A percentile compares a stretch with the other conserved stretches of the same genome.
Conservation (phyloP, 805 yeast species). For the Saccharomycopsis sp. region DNA sequence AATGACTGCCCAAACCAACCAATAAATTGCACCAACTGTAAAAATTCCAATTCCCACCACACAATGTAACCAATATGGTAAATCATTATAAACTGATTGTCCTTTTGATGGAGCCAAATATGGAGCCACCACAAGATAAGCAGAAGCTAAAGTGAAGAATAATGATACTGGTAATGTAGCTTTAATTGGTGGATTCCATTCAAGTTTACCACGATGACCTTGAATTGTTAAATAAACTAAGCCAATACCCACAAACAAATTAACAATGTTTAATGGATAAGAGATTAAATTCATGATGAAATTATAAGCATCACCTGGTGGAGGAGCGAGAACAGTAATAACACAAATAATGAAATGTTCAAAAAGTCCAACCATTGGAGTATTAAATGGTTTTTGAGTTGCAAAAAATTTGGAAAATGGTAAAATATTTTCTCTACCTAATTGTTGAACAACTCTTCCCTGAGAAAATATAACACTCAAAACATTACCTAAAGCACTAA, state of each 20-base stretch:
- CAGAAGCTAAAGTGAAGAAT: slow-evolving; percentile 55
- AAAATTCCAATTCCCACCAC: slow-evolving; percentile 76
- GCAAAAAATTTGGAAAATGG: slow-evolving; percentile 70
- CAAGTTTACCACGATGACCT: slow-evolving; percentile 35
- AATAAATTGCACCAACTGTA: slow-evolving; percentile 53
- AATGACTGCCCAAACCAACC: slow-evolving; percentile 51
- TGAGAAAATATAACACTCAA: slow-evolving; percentile 72
- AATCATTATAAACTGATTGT: slow-evolving; percentile 52
- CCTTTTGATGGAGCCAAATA: slow-evolving; percentile 63
- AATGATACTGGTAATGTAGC: slow-evolving; percentile 53
- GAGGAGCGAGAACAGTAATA: slow-evolving; percentile 67
- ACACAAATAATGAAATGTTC: slow-evolving; percentile 72
- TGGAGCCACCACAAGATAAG: slow-evolving; percentile 67
- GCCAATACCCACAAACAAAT: slow-evolving; percentile 54
- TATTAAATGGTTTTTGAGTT: slow-evolving; percentile 56
- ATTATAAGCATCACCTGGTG: slow-evolving; percentile 83
- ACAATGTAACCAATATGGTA: slow-evolving; percentile 74
- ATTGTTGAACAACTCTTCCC: slow-evolving; percentile 69
- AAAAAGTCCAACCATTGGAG: slow-evolving; percentile 64
- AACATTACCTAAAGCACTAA: slow-evolving; percentile 76
- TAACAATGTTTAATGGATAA: slow-evolving; percentile 72
- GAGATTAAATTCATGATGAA: slow-evolving; percentile 71
- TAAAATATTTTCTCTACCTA: slow-evolving; percentile 73
- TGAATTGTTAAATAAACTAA: slow-evolving; percentile 47
- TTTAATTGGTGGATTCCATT: slow-evolving; percentile 65